A percentile compares a stretch with the other conserved stretches of the same genome.
phyloP scores from a whole-genome alignment of 75 land plant genomes.

The Cupressus sempervirens region DNA sequence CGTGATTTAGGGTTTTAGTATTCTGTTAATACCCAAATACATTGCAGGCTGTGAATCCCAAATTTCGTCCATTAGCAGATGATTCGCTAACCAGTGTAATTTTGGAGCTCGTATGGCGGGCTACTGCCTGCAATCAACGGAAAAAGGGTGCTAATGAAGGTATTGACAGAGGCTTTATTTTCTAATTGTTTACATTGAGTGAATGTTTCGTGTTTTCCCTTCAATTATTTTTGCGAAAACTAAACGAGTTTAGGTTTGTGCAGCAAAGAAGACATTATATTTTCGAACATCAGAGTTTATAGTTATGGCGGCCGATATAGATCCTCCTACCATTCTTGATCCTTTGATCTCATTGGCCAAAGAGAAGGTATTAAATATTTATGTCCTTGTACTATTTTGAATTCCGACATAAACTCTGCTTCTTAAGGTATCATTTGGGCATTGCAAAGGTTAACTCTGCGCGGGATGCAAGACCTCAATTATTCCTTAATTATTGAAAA shows the following conservation, averaged over 20 bases:
- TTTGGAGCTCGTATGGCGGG: background rate
- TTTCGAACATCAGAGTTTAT: background rate
- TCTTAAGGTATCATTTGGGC: background rate
- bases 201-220: background rate
- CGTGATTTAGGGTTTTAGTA: background rate
- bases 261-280: background rate
- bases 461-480: background rate
- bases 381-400: background rate
- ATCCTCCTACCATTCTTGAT: background rate
- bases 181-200: too few species aligned
- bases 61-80: background rate
- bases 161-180: background rate
- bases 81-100: background rate
- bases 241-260: background rate
- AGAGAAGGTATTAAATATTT: background rate
- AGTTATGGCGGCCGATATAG: background rate
- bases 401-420: background rate
- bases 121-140: background rate
- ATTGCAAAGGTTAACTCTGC: background rate
- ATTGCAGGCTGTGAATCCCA: background rate
- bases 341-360: background rate
- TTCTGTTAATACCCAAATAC: background rate
- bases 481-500: background rate
- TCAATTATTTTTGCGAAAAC: background rate
- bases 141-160: constrained; percentile 1